Base-by-base conservation (phyloP, 208 protist species). In the Leishmania tropica region DNA sequence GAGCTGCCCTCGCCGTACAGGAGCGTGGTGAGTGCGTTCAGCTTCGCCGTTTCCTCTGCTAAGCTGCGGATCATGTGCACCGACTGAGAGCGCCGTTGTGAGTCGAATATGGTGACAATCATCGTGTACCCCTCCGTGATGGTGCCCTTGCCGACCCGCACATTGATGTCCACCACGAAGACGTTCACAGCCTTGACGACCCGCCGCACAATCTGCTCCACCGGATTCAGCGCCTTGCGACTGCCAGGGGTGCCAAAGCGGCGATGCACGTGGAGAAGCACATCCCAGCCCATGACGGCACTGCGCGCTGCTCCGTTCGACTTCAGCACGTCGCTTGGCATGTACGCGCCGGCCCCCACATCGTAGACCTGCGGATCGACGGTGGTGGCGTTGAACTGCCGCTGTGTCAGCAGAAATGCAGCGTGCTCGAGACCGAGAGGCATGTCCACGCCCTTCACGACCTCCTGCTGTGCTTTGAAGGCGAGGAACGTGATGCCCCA, bases 51-150 rank as follows among this genome's bases (percentile, higher is more conserved):
- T 80, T 98, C 93, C 83, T 96, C 91, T 8, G 95, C 89, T 54
- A 98, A 84, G 75, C 92, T 98, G 45, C 95, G 92, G 83, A 98
- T 98, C 88, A 92, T 94, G 85, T 97, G 93, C 72, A 97, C 88
- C 60, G 93, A 87, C 79, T 98, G 93, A 24, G 90, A 76, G 74
- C 92, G 84, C 62, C 90, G 92, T 78, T 96, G 92, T n/a, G 92
- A 93, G 81, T 96, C 91, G 80, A 96, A 98, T 80, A 98, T 95
- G 67, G 93, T 98, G 45, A 95, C 95, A 82, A 97, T 91, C 95
- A 98, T 98, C 42, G 95, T 98, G 88, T 91, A 89, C n/a, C 95
- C 95, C 67, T 98, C 93, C 15, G 89, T 80, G 73, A 98, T 97
- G 6, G 95, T 96, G 42, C 95, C 95, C 76, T 94, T 94, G 13